Percentiles rank a stretch among this genome's conserved stretches.
These are phyloP conservation scores for Metarhizium anisopliae DNA, from an alignment of 2,329 filamentous ascomycete species.

Conservation along the genomic window DNA sequence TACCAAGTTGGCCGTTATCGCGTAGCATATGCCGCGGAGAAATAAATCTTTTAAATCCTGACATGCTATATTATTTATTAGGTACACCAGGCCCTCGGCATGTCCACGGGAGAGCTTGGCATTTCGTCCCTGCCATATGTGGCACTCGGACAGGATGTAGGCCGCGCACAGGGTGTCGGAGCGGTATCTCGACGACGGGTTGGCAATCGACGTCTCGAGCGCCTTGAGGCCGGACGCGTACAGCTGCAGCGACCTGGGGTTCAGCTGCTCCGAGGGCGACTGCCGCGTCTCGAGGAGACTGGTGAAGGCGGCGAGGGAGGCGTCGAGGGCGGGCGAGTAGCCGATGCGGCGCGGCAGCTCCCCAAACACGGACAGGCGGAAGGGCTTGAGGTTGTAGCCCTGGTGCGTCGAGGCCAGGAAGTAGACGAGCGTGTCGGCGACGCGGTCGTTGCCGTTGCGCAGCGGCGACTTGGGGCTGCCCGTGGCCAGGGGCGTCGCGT, in stretches of 20 bases:
- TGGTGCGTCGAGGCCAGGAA: background rate
- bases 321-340: background rate
- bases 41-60: background rate
- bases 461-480: background rate
- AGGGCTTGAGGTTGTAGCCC: background rate
- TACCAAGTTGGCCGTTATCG: background rate
- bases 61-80: background rate
- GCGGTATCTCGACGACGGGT: background rate
- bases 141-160: background rate
- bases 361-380: background rate
- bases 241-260: background rate
- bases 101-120: background rate
- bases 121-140: background rate
- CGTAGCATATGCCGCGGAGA: background rate
- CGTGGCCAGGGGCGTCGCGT: background rate
- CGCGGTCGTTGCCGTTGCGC: background rate
- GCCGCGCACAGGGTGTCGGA: background rate
- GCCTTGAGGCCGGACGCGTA: background rate
- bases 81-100: background rate
- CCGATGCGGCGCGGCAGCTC: background rate
- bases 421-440: background rate
- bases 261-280: background rate
- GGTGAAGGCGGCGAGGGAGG: background rate
- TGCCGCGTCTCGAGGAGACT: background rate
- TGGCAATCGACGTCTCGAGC: background rate